phyloP scores from a whole-genome alignment of 163 green algal genomes.

The Prototheca wickerhamii region DNA sequence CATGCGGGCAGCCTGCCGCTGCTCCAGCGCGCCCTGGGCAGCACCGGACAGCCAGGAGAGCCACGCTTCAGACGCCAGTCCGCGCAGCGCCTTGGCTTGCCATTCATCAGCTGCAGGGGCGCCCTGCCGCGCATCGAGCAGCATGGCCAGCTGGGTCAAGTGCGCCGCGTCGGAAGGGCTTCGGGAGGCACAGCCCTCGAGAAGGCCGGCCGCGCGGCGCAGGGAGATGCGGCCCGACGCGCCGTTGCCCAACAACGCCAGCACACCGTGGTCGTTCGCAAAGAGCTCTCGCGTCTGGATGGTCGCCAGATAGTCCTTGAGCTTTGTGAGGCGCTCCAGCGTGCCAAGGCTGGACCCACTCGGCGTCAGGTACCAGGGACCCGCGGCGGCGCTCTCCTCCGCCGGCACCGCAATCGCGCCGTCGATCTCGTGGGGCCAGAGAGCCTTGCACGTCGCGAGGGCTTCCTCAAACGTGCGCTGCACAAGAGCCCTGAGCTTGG shows the following conservation, averaged over 20 bases:
- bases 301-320: no score
- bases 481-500: not conserved
- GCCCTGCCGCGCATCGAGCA: conserved; percentile 2
- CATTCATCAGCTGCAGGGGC: not conserved
- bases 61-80: not conserved
- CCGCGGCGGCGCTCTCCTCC: not conserved
- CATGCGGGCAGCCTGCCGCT: not conserved
- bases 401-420: no score
- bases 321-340: no score
- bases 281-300: no score
- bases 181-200: not conserved
- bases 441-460: not conserved
- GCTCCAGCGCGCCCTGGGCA: not conserved
- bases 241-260: no score
- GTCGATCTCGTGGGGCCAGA: no score
- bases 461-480: not conserved
- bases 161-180: not conserved
- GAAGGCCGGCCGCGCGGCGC: not conserved
- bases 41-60: not conserved
- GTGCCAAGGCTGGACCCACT: no score
- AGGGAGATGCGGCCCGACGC: no score
- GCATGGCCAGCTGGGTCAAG: conserved; percentile 11
- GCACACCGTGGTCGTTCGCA: no score
- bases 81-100: not conserved
- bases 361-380: no score